phyloP scores from a whole-genome alignment of 441 rosid species.

The Brassica balearica region DNA sequence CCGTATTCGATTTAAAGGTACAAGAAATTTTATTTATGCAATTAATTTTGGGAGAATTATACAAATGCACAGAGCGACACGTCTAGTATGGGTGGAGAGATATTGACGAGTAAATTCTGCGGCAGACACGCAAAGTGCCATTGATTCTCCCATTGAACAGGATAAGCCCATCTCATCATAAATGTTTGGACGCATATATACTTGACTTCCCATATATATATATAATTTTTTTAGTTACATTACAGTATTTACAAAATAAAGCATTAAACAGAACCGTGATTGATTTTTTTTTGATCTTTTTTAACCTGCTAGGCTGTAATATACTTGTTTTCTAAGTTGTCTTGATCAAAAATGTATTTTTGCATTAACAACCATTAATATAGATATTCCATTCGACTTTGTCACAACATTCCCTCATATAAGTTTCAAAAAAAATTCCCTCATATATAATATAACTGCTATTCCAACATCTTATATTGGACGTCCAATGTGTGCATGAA shows the following conservation, averaged over 20 bases:
- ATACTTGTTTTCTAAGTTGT: neutral
- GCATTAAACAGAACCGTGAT: neutral
- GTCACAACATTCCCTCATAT: no score
- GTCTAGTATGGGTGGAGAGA: slow-evolving; percentile 25
- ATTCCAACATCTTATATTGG: neutral
- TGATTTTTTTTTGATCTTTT: neutral
- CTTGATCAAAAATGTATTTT: neutral
- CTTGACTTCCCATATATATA: neutral
- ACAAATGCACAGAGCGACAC: slow-evolving; percentile 25
- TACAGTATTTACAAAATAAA: neutral
- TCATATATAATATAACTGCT: neutral
- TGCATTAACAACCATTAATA: neutral
- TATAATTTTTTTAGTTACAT: neutral
- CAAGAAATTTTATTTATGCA: neutral
- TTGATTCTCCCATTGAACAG: neutral
- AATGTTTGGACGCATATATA: slow-evolving; percentile 29
- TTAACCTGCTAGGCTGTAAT: neutral
- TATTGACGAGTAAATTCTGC: slow-evolving; percentile 31
- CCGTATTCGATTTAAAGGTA: slow-evolving; percentile 4
- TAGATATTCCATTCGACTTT: neutral
- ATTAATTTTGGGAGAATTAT: neutral
- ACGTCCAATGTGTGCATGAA: neutral
- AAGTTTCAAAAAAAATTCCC: no score
- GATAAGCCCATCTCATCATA: slow-evolving; percentile 41
- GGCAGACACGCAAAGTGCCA: slow-evolving; percentile 25